phyloP scores from a whole-genome alignment of 345 rosid species.

The Dipteronia sinensis region DNA sequence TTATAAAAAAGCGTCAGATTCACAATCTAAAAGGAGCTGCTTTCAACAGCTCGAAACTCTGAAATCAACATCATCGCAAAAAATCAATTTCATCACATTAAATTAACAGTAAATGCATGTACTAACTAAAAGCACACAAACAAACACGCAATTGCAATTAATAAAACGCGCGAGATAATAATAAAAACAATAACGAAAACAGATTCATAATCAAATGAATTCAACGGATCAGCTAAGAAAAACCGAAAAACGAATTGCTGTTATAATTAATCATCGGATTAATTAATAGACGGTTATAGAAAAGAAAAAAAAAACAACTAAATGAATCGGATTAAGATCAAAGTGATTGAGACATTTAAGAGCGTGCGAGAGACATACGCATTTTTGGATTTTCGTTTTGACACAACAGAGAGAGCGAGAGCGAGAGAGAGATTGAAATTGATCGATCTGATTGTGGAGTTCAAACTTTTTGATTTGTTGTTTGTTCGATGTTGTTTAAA shows the following conservation, averaged over 20 bases:
- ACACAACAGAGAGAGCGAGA: background rate
- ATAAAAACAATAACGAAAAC: background rate
- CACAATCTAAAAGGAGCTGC: background rate
- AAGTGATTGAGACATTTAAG: background rate
- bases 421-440: constrained; percentile 7
- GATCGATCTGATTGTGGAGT: constrained; percentile 19
- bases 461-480: background rate
- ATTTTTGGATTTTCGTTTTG: constrained; percentile 6
- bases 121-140: background rate
- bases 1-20: constrained; percentile 7
- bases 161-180: constrained; percentile 6
- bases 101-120: background rate
- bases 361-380: constrained; percentile 8
- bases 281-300: background rate
- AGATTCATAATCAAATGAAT: background rate
- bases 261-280: background rate
- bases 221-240: constrained; percentile 1
- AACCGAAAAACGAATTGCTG: background rate
- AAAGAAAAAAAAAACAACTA: background rate
- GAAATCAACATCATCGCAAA: background rate
- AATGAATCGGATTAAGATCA: constrained; percentile 33
- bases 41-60: background rate
- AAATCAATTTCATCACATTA: background rate
- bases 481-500: background rate
- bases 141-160: background rate